phyloP scores from a whole-genome alignment of 805 yeast genomes.

The Candida berthetii region DNA sequence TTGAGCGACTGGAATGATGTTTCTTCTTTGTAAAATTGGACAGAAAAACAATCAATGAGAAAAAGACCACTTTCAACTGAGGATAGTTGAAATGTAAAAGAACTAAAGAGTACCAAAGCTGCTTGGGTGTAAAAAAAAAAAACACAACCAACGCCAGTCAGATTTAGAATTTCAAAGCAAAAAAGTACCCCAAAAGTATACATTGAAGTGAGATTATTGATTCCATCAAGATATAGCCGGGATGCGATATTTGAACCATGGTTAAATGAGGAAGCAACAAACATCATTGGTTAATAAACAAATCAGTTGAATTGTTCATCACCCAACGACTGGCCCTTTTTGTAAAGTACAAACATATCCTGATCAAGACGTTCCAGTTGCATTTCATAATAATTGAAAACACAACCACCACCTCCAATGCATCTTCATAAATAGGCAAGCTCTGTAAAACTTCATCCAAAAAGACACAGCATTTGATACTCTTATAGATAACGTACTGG shows the following conservation, averaged over 20 bases:
- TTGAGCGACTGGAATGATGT: conserved; percentile 10
- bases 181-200: neutral
- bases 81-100: neutral
- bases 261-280: neutral
- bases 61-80: conserved; percentile 8
- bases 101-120: neutral
- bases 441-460: too few relatives aligned
- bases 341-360: neutral
- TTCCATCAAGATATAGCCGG: conserved; percentile 2
- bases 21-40: conserved; percentile 7
- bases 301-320: neutral
- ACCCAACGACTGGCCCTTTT: neutral
- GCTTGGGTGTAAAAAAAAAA: too few relatives aligned
- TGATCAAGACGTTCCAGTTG: neutral
- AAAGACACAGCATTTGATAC: too few relatives aligned
- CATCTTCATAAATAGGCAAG: neutral
- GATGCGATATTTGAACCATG: conserved; percentile 3
- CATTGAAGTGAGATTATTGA: neutral
- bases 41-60: conserved; percentile 12
- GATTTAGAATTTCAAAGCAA: neutral
- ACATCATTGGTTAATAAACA: neutral
- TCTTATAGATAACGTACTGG: neutral
- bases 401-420: neutral
- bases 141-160: neutral
- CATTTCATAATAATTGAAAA: too few relatives aligned